These are phyloP conservation scores for Dissophora ornata DNA, from an alignment of 192 early-diverging fungal species.

Conservation along the genomic window DNA sequence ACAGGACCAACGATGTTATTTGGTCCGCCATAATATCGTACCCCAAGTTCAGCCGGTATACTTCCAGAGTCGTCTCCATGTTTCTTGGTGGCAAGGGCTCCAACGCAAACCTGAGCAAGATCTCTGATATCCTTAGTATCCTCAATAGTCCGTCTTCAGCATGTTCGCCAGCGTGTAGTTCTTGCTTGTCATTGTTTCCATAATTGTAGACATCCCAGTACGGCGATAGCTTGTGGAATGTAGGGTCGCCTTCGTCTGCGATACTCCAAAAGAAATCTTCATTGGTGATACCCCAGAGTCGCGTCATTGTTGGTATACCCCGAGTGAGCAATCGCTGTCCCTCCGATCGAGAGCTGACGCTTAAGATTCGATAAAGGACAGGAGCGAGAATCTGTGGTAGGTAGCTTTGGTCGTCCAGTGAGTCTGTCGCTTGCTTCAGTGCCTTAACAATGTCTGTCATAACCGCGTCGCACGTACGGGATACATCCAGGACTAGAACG, in stretches of 20 bases:
- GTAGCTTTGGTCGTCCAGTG: background rate
- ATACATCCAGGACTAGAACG: conserved; percentile 5
- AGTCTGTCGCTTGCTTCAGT: background rate
- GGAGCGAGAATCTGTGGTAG: conserved; percentile 1
- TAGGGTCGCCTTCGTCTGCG: background rate
- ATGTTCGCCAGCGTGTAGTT: no score
- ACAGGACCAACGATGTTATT: conserved; percentile 22
- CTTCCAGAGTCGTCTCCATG: background rate
- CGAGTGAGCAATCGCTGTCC: conserved; percentile 19
- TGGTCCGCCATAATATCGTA: conserved; percentile 33
- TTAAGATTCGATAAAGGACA: conserved; percentile 27
- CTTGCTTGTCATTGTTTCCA: no score
- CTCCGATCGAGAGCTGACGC: conserved; percentile 25
- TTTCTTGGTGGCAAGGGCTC: conserved; percentile 12
- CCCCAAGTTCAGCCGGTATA: conserved; percentile 12
- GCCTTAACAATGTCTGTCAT: conserved; percentile 26
- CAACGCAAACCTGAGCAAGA: conserved; percentile 24
- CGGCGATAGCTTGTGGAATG: background rate
- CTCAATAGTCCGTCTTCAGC: background rate
- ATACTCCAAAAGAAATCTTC: conserved; percentile 12
- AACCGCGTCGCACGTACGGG: conserved; percentile 24
- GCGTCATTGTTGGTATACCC: conserved; percentile 14
- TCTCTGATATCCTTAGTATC: conserved; percentile 8
- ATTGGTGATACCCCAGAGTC: conserved; percentile 1
- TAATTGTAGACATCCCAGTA: conserved; percentile 15